These are phyloP conservation scores for Saccharomyces hybrid DNA, from an alignment of 1,139 yeast species.

Conservation along the genomic window DNA sequence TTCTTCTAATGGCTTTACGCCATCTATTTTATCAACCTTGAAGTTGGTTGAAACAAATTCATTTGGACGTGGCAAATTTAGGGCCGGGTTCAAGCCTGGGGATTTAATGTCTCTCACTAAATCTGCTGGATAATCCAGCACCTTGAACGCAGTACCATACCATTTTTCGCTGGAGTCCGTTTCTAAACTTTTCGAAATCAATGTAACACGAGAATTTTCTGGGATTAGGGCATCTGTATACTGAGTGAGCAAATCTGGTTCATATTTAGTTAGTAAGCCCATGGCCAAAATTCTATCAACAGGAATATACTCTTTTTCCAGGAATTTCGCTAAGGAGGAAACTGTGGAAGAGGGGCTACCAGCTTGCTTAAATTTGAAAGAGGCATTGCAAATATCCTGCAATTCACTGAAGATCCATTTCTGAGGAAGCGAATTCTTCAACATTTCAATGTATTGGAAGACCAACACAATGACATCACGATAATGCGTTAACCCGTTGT, in stretches of 20 bases:
- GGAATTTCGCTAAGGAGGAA: slow-evolving; percentile 40
- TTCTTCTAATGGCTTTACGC: slow-evolving; percentile 34
- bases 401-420: slow-evolving; percentile 47
- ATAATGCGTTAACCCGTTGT: slow-evolving; percentile 60
- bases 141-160: no score
- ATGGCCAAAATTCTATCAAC: slow-evolving; percentile 53
- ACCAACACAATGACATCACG: slow-evolving; percentile 48
- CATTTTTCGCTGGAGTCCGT: slow-evolving; percentile 54
- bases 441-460: slow-evolving; percentile 66
- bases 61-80: slow-evolving; percentile 63
- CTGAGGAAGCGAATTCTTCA: slow-evolving; percentile 51
- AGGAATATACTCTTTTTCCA: slow-evolving; percentile 53
- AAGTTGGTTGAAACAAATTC: slow-evolving; percentile 78
- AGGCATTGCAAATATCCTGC: slow-evolving; percentile 39
- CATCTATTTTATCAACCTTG: slow-evolving; percentile 43
- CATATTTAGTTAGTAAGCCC: slow-evolving; percentile 50
- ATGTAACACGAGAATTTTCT: slow-evolving; percentile 52
- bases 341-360: slow-evolving; percentile 54
- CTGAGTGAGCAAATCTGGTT: slow-evolving; percentile 45
- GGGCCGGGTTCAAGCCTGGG: slow-evolving; percentile 34
- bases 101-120: slow-evolving; percentile 39
- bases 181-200: slow-evolving; percentile 46
- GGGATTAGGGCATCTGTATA: slow-evolving; percentile 46
- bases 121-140: no score
- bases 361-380: slow-evolving; percentile 64